phyloP scores from a whole-genome alignment of 805 yeast genomes.

The Ogataea glucozyma region DNA sequence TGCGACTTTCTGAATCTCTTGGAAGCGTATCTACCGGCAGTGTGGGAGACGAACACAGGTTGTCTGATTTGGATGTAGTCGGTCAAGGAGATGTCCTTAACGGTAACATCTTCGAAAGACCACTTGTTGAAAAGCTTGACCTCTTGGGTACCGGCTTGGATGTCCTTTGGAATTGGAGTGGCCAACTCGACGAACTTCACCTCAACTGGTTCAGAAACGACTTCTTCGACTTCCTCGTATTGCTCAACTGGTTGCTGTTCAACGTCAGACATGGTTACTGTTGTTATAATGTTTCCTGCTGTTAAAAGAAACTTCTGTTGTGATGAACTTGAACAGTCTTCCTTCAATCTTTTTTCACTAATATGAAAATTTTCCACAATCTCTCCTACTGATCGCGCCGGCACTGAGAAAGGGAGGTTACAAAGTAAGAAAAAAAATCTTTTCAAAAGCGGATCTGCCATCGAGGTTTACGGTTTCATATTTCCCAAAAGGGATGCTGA shows the following conservation, averaged over 20 bases:
- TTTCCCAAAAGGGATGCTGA: neutral
- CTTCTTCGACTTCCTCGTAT: slow-evolving; percentile 50
- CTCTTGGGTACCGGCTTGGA: slow-evolving; percentile 93
- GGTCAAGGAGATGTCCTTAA: slow-evolving; percentile 96
- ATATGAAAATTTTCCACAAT: slow-evolving; percentile 16
- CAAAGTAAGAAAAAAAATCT: slow-evolving; percentile 2
- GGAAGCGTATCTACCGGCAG: slow-evolving; percentile 99
- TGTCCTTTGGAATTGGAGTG: slow-evolving; percentile 95
- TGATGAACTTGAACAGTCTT: neutral
- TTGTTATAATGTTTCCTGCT: slow-evolving; percentile 31
- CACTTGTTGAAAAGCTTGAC: slow-evolving; percentile 99
- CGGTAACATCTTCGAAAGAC: slow-evolving; percentile 97
- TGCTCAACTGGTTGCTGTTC: slow-evolving; percentile 62
- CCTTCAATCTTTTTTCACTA: slow-evolving; percentile 4
- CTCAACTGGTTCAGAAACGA: slow-evolving; percentile 82
- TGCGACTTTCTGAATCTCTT: slow-evolving; percentile 99
- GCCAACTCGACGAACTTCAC: slow-evolving; percentile 83
- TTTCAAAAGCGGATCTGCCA: neutral
- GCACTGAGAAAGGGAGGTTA: neutral
- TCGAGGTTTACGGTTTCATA: neutral
- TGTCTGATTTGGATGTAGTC: slow-evolving; percentile 98
- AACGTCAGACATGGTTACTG: slow-evolving; percentile 72
- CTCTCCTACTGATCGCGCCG: neutral
- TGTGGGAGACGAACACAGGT: slow-evolving; percentile 97
- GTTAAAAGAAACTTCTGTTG: neutral